A percentile compares a stretch with the other conserved stretches of the same genome.
Conservation (phyloP, 768 basidiomycete genomes). For the Psilocybe tampanensis region DNA sequence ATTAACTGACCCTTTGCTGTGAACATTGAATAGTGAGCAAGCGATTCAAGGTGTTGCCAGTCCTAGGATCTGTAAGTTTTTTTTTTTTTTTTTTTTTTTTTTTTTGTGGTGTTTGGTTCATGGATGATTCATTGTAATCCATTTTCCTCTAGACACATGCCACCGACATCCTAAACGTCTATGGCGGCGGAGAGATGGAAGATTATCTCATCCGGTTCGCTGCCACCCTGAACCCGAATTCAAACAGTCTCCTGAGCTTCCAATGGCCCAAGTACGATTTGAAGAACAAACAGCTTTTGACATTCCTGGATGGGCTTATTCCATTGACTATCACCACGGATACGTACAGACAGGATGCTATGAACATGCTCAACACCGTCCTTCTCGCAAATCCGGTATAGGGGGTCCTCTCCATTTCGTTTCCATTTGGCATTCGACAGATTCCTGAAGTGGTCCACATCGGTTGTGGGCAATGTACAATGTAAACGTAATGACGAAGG, state of each 20-base stretch:
- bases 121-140: neutral
- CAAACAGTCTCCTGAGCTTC: slow-evolving; percentile 5
- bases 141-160: slow-evolving; percentile 35
- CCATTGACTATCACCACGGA: slow-evolving; percentile 28
- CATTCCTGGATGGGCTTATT: slow-evolving; percentile 30
- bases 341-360: slow-evolving; percentile 28
- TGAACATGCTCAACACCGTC: slow-evolving; percentile 27
- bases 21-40: slow-evolving; percentile 39
- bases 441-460: no score
- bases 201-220: slow-evolving; percentile 50
- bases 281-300: slow-evolving; percentile 28
- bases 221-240: slow-evolving; percentile 25
- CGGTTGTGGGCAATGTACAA: no score
- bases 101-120: no score
- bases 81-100: no score
- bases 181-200: slow-evolving; percentile 40
- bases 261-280: slow-evolving; percentile 27
- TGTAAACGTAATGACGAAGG: no score
- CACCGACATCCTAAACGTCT: slow-evolving; percentile 43
- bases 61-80: slow-evolving; percentile 43
- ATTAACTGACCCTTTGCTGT: no score
- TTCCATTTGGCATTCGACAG: no score
- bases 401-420: no score
- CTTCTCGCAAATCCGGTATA: slow-evolving; percentile 19
- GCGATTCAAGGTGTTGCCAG: slow-evolving; percentile 39